phyloP scores from a whole-genome alignment of 2,329 filamentous ascomycete species.

The Beauveria sp. region DNA sequence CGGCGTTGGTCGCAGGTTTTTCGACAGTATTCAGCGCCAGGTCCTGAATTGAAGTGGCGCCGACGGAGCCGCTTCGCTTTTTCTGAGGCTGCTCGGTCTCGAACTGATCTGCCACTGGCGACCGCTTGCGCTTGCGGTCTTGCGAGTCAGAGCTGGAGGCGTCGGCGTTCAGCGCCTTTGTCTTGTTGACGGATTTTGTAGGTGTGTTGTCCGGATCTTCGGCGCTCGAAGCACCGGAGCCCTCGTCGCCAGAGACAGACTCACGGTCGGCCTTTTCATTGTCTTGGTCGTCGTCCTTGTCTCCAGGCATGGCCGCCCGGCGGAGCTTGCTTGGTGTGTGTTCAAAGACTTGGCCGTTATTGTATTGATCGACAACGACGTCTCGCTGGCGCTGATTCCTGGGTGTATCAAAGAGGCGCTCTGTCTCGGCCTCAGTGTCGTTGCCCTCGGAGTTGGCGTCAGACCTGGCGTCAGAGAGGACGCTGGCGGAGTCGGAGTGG shows the following conservation, averaged over 20 bases:
- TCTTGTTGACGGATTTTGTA: constrained; percentile 24
- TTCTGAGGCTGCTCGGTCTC: constrained; percentile 41
- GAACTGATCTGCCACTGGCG: constrained; percentile 34
- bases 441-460: constrained; percentile 38
- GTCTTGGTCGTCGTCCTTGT: constrained; percentile 29
- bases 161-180: constrained; percentile 16
- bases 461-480: constrained; percentile 46
- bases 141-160: constrained; percentile 19
- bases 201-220: constrained; percentile 29
- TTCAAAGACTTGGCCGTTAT: constrained; percentile 48
- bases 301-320: constrained; percentile 33
- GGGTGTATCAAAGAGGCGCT: constrained; percentile 85
- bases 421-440: constrained; percentile 84
- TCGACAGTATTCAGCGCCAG: constrained; percentile 28
- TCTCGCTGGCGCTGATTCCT: constrained; percentile 56
- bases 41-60: constrained; percentile 27
- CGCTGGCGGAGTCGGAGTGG: constrained; percentile 41
- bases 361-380: constrained; percentile 50
- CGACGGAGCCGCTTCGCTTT: constrained; percentile 46
- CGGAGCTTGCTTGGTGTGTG: constrained; percentile 72
- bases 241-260: constrained; percentile 33
- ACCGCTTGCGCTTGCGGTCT: constrained; percentile 44
- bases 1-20: constrained; percentile 25
- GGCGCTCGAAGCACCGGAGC: constrained; percentile 31
- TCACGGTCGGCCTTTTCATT: constrained; percentile 19